Evolutionary conservation across 257 asterid species (phyloP).

Genomic region (Solanum pennellii): DNA sequence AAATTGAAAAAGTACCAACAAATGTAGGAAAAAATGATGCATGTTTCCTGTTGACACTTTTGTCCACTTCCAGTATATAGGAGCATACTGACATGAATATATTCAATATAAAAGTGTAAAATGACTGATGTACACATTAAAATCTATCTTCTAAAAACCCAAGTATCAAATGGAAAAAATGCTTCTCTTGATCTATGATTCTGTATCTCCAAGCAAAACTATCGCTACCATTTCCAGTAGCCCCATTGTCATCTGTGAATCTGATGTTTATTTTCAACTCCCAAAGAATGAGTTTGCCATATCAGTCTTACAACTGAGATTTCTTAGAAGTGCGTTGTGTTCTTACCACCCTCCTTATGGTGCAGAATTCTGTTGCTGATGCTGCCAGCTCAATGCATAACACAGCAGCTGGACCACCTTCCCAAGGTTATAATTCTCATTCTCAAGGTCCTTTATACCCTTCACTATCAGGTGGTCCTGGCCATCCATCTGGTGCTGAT

Average conservation of each 20-base stretch:
- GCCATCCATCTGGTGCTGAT: conserved; percentile 38
- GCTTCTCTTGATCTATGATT: background rate
- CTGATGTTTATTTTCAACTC: background rate
- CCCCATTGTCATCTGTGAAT: background rate
- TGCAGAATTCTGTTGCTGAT: conserved; percentile 68
- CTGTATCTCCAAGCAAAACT: background rate
- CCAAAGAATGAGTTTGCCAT: background rate
- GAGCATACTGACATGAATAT: background rate
- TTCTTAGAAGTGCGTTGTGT: background rate
- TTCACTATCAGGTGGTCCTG: conserved; percentile 17
- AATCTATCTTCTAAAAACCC: background rate
- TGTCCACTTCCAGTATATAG: background rate
- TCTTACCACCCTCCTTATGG: background rate
- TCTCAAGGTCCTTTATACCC: conserved; percentile 38
- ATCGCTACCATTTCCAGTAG: background rate
- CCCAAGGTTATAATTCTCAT: conserved; percentile 53
- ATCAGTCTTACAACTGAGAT: background rate
- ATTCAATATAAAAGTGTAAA: background rate
- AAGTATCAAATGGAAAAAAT: background rate
- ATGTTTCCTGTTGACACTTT: background rate
- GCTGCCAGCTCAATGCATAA: conserved; percentile 36
- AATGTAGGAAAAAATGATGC: background rate
- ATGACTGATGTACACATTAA: background rate
- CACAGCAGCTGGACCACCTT: conserved; percentile 27
- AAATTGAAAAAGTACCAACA: background rate